Conservation (phyloP, 2,329 filamentous ascomycete species). For the Botrytis galanthina region DNA sequence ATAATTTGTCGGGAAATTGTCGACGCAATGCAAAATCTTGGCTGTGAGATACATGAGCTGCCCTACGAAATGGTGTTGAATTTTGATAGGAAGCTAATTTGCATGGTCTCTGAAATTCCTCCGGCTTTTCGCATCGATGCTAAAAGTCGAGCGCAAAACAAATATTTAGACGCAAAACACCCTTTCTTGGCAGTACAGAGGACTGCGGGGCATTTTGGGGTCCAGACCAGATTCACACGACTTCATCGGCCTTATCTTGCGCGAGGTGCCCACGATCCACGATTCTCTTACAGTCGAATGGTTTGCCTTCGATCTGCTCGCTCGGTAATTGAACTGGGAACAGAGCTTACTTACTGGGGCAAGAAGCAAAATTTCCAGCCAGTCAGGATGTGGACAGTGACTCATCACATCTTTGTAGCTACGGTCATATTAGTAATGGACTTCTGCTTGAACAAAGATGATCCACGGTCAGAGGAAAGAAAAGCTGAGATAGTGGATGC, state of each 20-base stretch:
- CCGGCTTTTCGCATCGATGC: conserved; percentile 37
- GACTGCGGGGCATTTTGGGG: conserved; percentile 40
- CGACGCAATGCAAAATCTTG: conserved; percentile 38
- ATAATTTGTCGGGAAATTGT: conserved; percentile 41
- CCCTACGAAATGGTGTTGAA: conserved; percentile 39
- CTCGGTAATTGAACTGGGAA: conserved; percentile 35
- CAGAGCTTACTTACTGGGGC: conserved; percentile 27
- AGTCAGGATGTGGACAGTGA: conserved; percentile 36
- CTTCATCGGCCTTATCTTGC: conserved; percentile 42
- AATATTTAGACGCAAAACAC: conserved; percentile 16
- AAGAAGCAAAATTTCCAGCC: conserved; percentile 29
- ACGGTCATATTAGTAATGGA: conserved; percentile 43
- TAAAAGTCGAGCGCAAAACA: conserved; percentile 20
- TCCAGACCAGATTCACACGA: conserved; percentile 41
- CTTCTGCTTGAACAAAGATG: conserved; percentile 38
- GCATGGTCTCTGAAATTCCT: conserved; percentile 37
- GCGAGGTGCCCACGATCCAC: conserved; percentile 34
- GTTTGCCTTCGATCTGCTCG: conserved; percentile 40
- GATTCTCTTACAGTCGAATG: conserved; percentile 39
- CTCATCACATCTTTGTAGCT: conserved; percentile 41
- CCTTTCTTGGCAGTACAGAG: conserved; percentile 37
- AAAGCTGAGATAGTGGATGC: conserved; percentile 39
- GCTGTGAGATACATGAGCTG: conserved; percentile 27
- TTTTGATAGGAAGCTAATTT: conserved; percentile 39
- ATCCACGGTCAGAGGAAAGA: conserved; percentile 35